Evolutionary conservation across 805 yeast genomes (phyloP).

Genomic region (Barnettozyma botsteinii): DNA sequence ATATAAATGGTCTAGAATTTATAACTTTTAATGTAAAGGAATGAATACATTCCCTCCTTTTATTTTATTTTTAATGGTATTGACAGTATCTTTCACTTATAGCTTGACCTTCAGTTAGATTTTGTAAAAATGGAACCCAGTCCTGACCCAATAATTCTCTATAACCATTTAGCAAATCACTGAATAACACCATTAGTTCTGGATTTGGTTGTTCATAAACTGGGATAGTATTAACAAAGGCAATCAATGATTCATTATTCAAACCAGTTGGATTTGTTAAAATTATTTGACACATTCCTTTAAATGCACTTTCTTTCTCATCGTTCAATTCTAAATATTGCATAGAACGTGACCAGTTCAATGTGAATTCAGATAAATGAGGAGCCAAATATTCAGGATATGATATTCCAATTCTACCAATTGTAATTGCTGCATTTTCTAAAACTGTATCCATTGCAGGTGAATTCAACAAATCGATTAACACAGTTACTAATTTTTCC

Average conservation of each 20-base stretch:
- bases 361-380: conserved; percentile 50
- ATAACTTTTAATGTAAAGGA: too few species aligned
- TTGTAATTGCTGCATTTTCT: conserved; percentile 85
- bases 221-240: conserved; percentile 55
- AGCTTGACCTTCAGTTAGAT: conserved; percentile 15
- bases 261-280: conserved; percentile 62
- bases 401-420: conserved; percentile 76
- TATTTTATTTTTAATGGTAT: not conserved
- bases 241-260: conserved; percentile 42
- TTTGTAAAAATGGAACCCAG: conserved; percentile 21
- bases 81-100: not conserved
- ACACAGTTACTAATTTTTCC: conserved; percentile 44
- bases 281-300: conserved; percentile 73
- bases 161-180: conserved; percentile 40
- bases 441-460: conserved; percentile 58
- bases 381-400: conserved; percentile 55
- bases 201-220: conserved; percentile 47
- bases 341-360: conserved; percentile 69
- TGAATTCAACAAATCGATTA: conserved; percentile 56
- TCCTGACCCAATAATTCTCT: conserved; percentile 41
- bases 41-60: too few species aligned
- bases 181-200: conserved; percentile 38
- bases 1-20: too few species aligned
- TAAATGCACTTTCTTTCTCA: conserved; percentile 83
- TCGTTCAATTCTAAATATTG: conserved; percentile 66